Percentiles rank a stretch among this genome's conserved stretches.
Evolutionary conservation across 2,329 filamentous ascomycete genomes (phyloP).

Genomic region (Blastomyces parvus): DNA sequence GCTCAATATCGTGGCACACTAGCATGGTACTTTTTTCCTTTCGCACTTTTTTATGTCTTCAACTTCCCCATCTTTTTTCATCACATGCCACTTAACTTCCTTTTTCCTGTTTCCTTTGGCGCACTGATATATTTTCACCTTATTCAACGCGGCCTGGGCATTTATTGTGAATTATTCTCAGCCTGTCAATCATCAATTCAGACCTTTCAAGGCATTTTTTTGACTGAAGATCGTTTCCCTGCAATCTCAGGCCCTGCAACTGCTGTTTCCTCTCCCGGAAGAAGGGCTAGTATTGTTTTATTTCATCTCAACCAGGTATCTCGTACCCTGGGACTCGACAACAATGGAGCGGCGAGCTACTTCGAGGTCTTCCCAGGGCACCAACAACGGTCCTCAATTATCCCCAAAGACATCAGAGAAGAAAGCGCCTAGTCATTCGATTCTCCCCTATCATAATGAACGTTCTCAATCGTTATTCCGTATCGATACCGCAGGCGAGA

Average conservation of each 20-base stretch:
- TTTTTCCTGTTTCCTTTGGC: not conserved
- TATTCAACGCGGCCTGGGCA: not conserved
- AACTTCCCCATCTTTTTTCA: not conserved
- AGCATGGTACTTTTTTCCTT: not conserved
- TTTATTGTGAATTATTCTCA: not conserved
- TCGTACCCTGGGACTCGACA: not conserved
- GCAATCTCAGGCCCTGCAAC: too few species aligned
- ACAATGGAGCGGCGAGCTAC: not conserved
- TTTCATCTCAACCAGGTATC: not conserved
- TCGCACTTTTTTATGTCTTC: not conserved
- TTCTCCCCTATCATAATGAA: slow-evolving; percentile 21
- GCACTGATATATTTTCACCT: not conserved
- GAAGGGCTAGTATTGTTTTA: not conserved
- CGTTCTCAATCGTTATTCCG: slow-evolving; percentile 25
- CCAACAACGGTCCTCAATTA: not conserved
- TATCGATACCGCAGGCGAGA: slow-evolving; percentile 48
- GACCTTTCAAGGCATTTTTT: not conserved
- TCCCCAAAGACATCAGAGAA: not conserved
- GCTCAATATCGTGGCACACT: not conserved
- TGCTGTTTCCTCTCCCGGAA: not conserved
- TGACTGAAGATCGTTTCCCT: not conserved
- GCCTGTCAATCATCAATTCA: not conserved
- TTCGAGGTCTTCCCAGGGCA: not conserved
- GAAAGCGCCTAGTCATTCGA: not conserved
- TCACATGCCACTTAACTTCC: not conserved